Conservation (phyloP, 208 protist genomes). For the Trypanosomatidae sp. region DNA sequence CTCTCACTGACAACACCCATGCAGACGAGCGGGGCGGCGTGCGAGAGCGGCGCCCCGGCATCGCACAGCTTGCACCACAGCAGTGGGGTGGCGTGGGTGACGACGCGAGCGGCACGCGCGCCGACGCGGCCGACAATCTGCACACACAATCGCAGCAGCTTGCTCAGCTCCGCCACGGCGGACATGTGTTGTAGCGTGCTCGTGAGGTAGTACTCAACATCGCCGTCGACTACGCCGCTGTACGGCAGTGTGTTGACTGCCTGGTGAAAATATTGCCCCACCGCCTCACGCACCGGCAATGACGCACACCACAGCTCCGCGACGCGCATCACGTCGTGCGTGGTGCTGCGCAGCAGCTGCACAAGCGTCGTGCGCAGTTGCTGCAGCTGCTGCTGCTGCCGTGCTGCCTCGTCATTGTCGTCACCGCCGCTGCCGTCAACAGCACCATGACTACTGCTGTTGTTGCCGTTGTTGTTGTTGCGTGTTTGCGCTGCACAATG, state of each 20-base stretch:
- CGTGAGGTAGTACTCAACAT: slow-evolving; percentile 25
- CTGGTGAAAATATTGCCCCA: no score
- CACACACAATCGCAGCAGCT: slow-evolving; percentile 48
- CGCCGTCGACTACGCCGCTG: slow-evolving; percentile 15
- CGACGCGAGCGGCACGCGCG: slow-evolving; percentile 6
- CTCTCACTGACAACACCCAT: slow-evolving; percentile 55
- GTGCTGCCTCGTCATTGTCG: slow-evolving; percentile 53
- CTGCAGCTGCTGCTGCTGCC: no score
- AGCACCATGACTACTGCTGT: background rate
- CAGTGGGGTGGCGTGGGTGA: slow-evolving; percentile 19
- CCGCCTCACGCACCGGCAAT: no score
- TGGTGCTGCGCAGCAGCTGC: no score
- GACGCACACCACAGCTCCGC: no score
- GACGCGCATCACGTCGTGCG: no score
- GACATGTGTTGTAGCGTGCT: slow-evolving; percentile 41
- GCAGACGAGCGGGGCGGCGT: slow-evolving; percentile 16
- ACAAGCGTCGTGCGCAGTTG: no score
- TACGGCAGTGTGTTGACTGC: slow-evolving; percentile 50
- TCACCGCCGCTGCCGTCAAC: no score
- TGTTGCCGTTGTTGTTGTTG: no score
- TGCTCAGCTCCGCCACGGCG: slow-evolving; percentile 31
- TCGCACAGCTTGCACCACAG: slow-evolving; percentile 23
- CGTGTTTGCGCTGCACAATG: no score
- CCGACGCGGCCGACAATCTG: slow-evolving; percentile 49
- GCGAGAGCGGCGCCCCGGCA: slow-evolving; percentile 22